Conservation (phyloP, 257 asterid species). For the Solanum pimpinellifolium region DNA sequence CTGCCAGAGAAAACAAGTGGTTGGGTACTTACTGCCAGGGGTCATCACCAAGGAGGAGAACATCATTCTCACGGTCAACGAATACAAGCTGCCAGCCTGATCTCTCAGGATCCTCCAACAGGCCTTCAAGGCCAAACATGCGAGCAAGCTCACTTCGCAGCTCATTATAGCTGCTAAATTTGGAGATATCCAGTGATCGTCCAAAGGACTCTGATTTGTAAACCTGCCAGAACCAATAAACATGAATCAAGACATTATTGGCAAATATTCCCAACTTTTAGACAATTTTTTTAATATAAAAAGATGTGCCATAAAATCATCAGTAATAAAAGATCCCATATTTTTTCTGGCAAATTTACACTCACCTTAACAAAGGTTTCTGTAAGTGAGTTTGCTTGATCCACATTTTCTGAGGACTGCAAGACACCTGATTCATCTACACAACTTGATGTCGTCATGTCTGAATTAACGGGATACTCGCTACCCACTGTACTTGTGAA, state of each 20-base stretch:
- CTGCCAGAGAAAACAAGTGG: not conserved
- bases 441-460: conserved; percentile 73
- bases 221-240: conserved; percentile 36
- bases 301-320: not conserved
- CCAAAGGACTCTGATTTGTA: conserved; percentile 84
- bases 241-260: not conserved
- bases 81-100: conserved; percentile 99
- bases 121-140: conserved; percentile 88
- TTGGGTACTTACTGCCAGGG: conserved; percentile 85
- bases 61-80: conserved; percentile 92
- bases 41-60: conserved; percentile 97
- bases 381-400: conserved; percentile 39
- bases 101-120: conserved; percentile 95
- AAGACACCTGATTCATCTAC: conserved; percentile 80
- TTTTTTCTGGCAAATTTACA: not conserved
- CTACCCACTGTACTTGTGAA: conserved; percentile 38
- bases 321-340: not conserved
- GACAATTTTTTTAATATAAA: not conserved
- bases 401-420: conserved; percentile 76
- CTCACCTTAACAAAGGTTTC: conserved; percentile 89
- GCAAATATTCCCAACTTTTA: not conserved
- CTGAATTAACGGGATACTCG: conserved; percentile 52
- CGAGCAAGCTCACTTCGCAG: conserved; percentile 91
- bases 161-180: conserved; percentile 86
- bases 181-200: conserved; percentile 86